Base-by-base conservation (phyloP, 495 filamentous ascomycete genomes). In the Penicillium daleae region DNA sequence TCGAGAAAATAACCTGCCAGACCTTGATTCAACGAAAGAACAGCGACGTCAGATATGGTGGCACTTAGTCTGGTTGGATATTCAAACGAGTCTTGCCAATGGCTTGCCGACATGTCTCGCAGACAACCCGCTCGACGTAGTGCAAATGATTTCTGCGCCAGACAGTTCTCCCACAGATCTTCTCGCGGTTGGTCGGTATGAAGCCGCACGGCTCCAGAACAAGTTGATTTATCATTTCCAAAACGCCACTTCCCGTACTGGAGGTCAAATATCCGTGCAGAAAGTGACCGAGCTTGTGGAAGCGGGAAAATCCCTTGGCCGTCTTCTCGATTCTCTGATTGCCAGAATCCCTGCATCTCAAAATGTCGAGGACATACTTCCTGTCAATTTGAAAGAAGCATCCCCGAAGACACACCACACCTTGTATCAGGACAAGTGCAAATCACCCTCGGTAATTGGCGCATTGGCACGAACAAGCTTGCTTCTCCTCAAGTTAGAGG, bases 51-150 rank as follows among this genome's bases (percentile, higher is more conserved):
- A 56, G 3, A 27, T 64, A 29, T 73, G 70, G 68, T 71, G 65
- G 65, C 63, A 68, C 62, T 61, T 73, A 46, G 59, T 70, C 39
- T 66, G 63, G 65, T 32, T 73, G 10, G 70, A 73, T 62, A 50
- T 71, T 1, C 70, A 71, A 42, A 51, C 63, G 1, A 73, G 65
- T 44, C 51, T 73, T 6, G 57, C 65, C 15, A 66, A 50, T 15
- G 68, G 68, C 9, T 29, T 71, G 32, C 65, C 67, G 6, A 21
- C 59, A 12, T 65, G 62, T 53, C 66, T 59, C 17, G 60, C 56
- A 10, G 21, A 46, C 8, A 46, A 27, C 19, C 24, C n/a, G 10
- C 44, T 63, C 6, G 49, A 57, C 48, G 32, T 3, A 40, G 56
- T 61, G 5, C 13, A 32, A 15, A 56, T 59, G 29, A 27, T 55